Evolutionary conservation across 441 rosid species (phyloP).

Genomic region (Pelargonium exstipulatum): DNA sequence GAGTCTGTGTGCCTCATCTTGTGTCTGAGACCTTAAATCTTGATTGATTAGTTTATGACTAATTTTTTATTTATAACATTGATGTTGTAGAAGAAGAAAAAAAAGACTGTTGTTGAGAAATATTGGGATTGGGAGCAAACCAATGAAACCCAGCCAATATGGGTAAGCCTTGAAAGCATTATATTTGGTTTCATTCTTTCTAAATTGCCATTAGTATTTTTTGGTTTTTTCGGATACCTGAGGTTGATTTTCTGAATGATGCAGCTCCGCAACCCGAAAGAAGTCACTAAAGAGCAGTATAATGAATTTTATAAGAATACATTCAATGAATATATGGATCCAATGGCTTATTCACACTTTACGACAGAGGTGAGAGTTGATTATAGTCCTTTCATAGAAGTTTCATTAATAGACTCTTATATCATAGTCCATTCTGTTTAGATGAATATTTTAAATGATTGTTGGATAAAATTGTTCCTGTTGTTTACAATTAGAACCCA

Average conservation of each 20-base stretch:
- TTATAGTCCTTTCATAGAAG: not conserved
- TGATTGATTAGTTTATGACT: not conserved
- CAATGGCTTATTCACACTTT: conserved; percentile 75
- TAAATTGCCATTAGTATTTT: not conserved
- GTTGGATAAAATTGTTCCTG: not conserved
- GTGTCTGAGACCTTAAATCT: not conserved
- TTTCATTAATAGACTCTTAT: not conserved
- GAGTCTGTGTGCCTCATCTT: not conserved
- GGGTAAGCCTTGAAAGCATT: conserved; percentile 48
- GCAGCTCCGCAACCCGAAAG: conserved; percentile 82
- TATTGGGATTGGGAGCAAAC: conserved; percentile 98
- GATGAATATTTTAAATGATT: not conserved
- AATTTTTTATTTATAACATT: not conserved
- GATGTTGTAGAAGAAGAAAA: conserved; percentile 45
- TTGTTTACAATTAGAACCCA: not conserved
- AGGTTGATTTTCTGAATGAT: conserved; percentile 6
- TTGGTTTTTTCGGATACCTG: not conserved
- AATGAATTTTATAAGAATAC: conserved; percentile 89
- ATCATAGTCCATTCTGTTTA: not conserved
- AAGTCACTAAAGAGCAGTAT: conserved; percentile 73
- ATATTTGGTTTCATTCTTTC: not conserved
- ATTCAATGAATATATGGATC: conserved; percentile 86
- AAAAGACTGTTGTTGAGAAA: conserved; percentile 67
- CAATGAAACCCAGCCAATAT: conserved; percentile 88
- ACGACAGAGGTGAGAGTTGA: conserved; percentile 63